These are phyloP conservation scores for Adenanthera pavonina DNA, from an alignment of 306 rosid species.

Conservation along the genomic window DNA sequence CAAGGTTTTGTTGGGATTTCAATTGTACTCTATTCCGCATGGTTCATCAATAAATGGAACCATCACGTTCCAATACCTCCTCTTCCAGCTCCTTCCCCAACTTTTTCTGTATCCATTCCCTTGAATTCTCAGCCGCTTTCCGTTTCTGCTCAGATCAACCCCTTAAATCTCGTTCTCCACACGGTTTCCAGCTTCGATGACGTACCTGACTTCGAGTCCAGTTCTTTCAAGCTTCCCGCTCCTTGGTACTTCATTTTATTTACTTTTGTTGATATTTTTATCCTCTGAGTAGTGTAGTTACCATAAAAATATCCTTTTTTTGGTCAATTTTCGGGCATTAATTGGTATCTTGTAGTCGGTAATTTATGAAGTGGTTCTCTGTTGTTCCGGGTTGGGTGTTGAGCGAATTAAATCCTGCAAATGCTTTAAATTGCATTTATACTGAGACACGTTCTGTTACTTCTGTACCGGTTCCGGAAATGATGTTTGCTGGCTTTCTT, in stretches of 20 bases:
- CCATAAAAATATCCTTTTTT: not conserved
- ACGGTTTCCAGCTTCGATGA: conserved; percentile 45
- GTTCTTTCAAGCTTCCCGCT: conserved; percentile 67
- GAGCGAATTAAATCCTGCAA: conserved; percentile 24
- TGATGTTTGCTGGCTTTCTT: not conserved
- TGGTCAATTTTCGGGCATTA: not conserved
- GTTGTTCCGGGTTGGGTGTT: not conserved
- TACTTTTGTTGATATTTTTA: not conserved
- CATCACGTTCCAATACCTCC: conserved; percentile 62
- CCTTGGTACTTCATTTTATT: conserved; percentile 61
- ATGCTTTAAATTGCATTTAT: conserved; percentile 22
- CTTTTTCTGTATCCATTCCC: conserved; percentile 42
- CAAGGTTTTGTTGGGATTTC: conserved; percentile 86
- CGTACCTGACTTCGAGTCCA: conserved; percentile 42
- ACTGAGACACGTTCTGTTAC: not conserved
- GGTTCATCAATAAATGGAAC: conserved; percentile 85
- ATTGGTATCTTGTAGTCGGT: conserved; percentile 8
- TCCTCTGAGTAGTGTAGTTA: not conserved
- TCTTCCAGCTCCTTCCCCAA: conserved; percentile 29
- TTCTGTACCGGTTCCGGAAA: conserved; percentile 2
- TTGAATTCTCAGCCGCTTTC: conserved; percentile 33
- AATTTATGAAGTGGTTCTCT: not conserved
- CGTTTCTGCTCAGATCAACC: conserved; percentile 26
- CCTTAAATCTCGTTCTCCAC: conserved; percentile 36
- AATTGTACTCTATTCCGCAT: conserved; percentile 73